Conservation (phyloP, 345 rosid species). For the Gossypium herbaceum region DNA sequence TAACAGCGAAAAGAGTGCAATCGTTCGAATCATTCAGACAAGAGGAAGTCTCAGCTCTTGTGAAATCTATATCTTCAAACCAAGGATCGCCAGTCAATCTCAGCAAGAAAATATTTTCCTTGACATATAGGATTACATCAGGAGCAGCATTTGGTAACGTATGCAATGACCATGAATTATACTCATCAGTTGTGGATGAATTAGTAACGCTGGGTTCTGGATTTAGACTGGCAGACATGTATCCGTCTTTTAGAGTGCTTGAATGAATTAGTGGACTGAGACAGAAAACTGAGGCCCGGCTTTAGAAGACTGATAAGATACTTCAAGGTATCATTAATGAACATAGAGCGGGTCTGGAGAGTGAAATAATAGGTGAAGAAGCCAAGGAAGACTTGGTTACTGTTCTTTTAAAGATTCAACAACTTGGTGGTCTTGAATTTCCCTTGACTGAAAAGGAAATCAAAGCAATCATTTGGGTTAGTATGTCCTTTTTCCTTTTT, state of each 20-base stretch:
- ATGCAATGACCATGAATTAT: background rate
- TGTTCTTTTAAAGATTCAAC: background rate
- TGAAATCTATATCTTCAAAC: background rate
- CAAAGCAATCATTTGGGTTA: background rate
- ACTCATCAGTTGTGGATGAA: background rate
- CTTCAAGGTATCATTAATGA: background rate
- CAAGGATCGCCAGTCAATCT: background rate
- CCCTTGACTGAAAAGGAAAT: background rate
- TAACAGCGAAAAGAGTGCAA: background rate
- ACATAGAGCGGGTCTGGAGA: background rate
- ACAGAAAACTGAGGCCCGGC: background rate
- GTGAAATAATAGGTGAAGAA: background rate
- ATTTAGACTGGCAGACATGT: background rate
- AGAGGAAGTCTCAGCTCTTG: background rate
- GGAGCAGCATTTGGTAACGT: background rate
- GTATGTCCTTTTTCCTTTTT: background rate
- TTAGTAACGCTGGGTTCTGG: background rate
- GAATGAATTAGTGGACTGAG: background rate
- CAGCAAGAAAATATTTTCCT: background rate
- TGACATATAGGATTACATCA: background rate
- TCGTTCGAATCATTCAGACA: background rate
- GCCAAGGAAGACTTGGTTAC: background rate
- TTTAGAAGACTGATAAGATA: background rate
- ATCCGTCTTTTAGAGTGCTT: background rate
- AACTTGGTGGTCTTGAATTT: background rate